A percentile compares a stretch with the other conserved stretches of the same genome.
phyloP scores from a whole-genome alignment of 768 basidiomycete genomes.

The Pleurotus tuoliensis region DNA sequence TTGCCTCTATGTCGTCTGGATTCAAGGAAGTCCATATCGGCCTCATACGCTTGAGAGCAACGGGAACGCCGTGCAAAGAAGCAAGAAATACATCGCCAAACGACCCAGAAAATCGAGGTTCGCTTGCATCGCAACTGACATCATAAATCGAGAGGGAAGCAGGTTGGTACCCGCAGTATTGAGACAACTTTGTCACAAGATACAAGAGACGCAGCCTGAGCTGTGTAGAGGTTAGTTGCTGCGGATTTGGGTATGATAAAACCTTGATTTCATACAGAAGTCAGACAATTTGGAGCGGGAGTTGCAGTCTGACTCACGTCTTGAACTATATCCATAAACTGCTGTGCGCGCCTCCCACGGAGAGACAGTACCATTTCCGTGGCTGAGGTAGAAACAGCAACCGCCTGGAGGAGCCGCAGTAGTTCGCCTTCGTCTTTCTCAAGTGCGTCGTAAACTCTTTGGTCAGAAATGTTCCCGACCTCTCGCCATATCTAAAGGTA shows the following conservation, averaged over 20 bases:
- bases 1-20: not conserved
- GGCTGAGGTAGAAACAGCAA: not conserved
- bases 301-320: not conserved
- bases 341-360: not conserved
- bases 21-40: not conserved
- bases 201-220: not conserved
- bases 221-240: not conserved
- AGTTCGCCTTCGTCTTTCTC: not conserved
- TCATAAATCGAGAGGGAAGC: not conserved
- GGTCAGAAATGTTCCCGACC: not conserved
- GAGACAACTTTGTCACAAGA: not conserved
- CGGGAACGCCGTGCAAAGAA: not conserved
- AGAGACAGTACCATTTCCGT: not conserved
- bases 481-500: not conserved
- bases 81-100: not conserved
- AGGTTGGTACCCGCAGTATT: not conserved
- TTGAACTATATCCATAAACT: not conserved
- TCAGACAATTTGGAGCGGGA: too few relatives aligned
- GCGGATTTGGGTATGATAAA: not conserved
- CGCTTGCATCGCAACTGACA: not conserved
- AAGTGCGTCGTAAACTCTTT: not conserved
- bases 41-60: constrained; percentile 2
- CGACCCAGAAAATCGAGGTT: not conserved
- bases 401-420: not conserved
- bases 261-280: too few relatives aligned